Percentiles rank a stretch among this genome's conserved stretches.
Conservation (phyloP, 345 rosid species). For the Abelmoschus esculentus region DNA sequence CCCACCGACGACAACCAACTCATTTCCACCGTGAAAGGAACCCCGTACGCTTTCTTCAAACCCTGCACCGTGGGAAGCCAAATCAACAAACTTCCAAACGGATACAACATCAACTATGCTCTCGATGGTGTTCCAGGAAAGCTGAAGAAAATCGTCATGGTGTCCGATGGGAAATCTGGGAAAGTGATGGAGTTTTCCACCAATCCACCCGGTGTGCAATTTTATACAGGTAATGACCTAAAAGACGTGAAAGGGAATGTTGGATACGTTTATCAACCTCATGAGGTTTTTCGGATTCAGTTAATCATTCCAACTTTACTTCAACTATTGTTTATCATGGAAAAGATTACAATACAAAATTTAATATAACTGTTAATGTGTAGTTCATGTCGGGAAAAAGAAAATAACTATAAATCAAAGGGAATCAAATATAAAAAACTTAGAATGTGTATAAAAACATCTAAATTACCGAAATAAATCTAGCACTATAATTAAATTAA, state of each 20-base stretch:
- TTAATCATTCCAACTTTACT: slow-evolving; percentile 71
- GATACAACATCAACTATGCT: slow-evolving; percentile 75
- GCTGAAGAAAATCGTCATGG: slow-evolving; percentile 51
- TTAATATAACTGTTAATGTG: too few species aligned
- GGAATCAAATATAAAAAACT: too few species aligned
- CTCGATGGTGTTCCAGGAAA: slow-evolving; percentile 31
- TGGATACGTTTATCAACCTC: slow-evolving; percentile 49
- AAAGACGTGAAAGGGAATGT: slow-evolving; percentile 57
- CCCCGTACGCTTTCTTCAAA: slow-evolving; percentile 71
- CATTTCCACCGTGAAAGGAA: slow-evolving; percentile 60
- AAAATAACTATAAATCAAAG: too few species aligned
- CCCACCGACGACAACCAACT: slow-evolving; percentile 35
- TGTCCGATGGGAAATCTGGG: slow-evolving; percentile 55
- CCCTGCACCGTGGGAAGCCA: slow-evolving; percentile 41
- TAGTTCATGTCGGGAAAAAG: too few species aligned
- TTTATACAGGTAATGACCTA: slow-evolving; percentile 57
- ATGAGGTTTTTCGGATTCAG: slow-evolving; percentile 61
- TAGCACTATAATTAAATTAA: too few species aligned
- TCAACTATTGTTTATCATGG: slow-evolving; percentile 53
- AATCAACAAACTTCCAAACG: slow-evolving; percentile 42
- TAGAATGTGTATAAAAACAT: too few species aligned
- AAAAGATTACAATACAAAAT: slow-evolving; percentile 22
- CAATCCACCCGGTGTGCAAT: slow-evolving; percentile 71
- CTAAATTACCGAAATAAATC: too few species aligned
- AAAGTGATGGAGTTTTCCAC: slow-evolving; percentile 57